Evolutionary conservation across 2,329 filamentous ascomycete species (phyloP), one percentile per base, ranked within the genome.

Genomic region (Onygenales sp.): DNA sequence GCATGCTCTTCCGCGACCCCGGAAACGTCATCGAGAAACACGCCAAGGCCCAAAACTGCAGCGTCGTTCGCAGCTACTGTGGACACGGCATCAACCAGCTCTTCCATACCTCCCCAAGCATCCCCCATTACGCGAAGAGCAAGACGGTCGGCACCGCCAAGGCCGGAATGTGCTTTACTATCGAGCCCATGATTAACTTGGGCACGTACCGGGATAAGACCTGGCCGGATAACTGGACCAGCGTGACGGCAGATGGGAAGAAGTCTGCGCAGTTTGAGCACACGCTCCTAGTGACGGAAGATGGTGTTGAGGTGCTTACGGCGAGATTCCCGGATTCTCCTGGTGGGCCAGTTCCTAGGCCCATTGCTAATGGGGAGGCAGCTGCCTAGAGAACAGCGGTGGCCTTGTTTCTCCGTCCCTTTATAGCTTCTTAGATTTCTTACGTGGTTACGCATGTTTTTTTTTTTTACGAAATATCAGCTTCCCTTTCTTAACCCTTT

Each of bases 161-260:
- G 75, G 85, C 88, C 0, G 93, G 93, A 52, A 96, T 97, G 90
- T 95, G 90, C 59, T 98, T 98, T 65, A 98, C 93, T 0, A 98
- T 98, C 57, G 93, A 98, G 74, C 93, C 93, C 13, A 98, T 98
- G 93, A 91, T 98, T 67, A 90, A 89, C 42, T 71, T 96, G 52
- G 93, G 93, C 54, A 91, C 88, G 56, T 88, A 95, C 71, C 83
- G 83, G 58, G 93, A 98, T 66, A 86, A 93, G 68, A 97, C 90
- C 0, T 98, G 93, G 93, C 93, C 93, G 0, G 93, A 98, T 68
- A 89, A 97, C 75, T 98, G 93, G 93, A 98, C 93, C 1, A 95
- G 90, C 70, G 88, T 88, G 4, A 98, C 93, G 0, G 81, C 85
- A 53, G 93, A 98, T 67, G 93, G 93, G 49, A 87, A 86, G 70